Evolutionary conservation across 371 early-diverging fungal species (phyloP).

Genomic region (Lichtheimia ornata): DNA sequence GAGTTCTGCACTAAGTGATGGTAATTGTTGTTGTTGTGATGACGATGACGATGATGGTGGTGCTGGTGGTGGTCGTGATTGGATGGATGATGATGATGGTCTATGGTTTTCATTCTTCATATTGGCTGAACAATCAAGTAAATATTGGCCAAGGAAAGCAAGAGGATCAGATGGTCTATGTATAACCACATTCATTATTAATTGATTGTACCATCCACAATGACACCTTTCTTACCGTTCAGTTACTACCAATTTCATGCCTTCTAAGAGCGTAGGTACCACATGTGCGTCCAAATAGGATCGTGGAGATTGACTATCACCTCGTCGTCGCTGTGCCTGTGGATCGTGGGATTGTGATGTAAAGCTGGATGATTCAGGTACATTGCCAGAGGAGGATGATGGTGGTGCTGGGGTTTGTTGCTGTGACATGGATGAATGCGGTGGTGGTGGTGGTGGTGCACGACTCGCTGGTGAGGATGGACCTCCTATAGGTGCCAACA

Average conservation of each 20-base stretch:
- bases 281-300: conserved; percentile 64
- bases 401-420: background rate
- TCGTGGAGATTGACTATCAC: conserved; percentile 43
- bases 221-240: conserved; percentile 48
- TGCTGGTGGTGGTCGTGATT: conserved; percentile 4
- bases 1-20: background rate
- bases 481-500: too few species aligned
- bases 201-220: background rate
- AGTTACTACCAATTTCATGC: conserved; percentile 59
- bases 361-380: background rate
- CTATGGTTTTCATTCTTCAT: conserved; percentile 10
- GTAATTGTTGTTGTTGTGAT: background rate
- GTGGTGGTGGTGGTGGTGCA: too few species aligned
- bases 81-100: conserved; percentile 1
- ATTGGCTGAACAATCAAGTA: conserved; percentile 20
- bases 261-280: conserved; percentile 62
- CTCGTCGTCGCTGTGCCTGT: conserved; percentile 1
- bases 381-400: background rate
- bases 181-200: background rate
- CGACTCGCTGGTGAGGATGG: too few species aligned
- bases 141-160: conserved; percentile 20
- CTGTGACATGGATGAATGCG: too few species aligned
- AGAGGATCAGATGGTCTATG: conserved; percentile 24
- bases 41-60: background rate
- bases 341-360: background rate